These are phyloP conservation scores for Boletus barrowsii DNA, from an alignment of 768 basidiomycete genomes.

Conservation along the genomic window DNA sequence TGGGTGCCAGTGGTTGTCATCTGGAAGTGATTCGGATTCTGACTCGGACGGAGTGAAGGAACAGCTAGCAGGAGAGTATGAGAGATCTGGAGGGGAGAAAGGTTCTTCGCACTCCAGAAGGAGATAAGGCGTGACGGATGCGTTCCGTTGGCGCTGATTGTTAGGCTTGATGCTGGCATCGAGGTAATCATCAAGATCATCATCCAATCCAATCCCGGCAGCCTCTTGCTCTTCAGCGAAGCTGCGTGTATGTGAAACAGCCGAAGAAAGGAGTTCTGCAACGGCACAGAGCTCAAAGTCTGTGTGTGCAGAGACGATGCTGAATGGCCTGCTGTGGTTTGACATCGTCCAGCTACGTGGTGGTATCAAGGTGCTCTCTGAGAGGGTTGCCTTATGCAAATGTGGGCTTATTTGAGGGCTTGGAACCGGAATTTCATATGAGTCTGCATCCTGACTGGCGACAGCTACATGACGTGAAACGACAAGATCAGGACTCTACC, in stretches of 20 bases:
- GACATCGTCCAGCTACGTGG: constrained; percentile 19
- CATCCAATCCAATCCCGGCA: constrained; percentile 24
- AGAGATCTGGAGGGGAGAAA: constrained; percentile 23
- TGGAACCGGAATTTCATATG: constrained; percentile 13
- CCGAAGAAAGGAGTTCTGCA: constrained; percentile 44
- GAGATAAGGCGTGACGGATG: constrained; percentile 18
- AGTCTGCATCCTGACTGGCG: constrained; percentile 17
- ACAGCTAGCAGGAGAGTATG: constrained; percentile 9
- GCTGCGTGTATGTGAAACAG: constrained; percentile 24
- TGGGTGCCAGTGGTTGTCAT: constrained; percentile 27
- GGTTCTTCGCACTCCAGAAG: constrained; percentile 33
- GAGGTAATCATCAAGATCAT: constrained; percentile 27
- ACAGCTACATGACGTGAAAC: constrained; percentile 19
- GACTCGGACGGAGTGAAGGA: constrained; percentile 31
- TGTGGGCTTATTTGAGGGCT: constrained; percentile 12
- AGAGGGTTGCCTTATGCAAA: constrained; percentile 25
- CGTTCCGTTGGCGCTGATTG: constrained; percentile 7
- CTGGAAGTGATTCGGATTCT: constrained; percentile 32
- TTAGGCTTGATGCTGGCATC: constrained; percentile 22
- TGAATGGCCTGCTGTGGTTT: constrained; percentile 35
- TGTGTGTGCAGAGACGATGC: constrained; percentile 45
- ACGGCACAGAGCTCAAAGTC: constrained; percentile 52
- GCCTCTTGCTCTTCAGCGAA: constrained; percentile 27
- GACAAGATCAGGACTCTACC: constrained; percentile 24
- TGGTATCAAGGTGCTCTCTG: constrained; percentile 25